Base-by-base conservation (phyloP, 2,329 filamentous ascomycete species). In the Cladophialophora bantiana region DNA sequence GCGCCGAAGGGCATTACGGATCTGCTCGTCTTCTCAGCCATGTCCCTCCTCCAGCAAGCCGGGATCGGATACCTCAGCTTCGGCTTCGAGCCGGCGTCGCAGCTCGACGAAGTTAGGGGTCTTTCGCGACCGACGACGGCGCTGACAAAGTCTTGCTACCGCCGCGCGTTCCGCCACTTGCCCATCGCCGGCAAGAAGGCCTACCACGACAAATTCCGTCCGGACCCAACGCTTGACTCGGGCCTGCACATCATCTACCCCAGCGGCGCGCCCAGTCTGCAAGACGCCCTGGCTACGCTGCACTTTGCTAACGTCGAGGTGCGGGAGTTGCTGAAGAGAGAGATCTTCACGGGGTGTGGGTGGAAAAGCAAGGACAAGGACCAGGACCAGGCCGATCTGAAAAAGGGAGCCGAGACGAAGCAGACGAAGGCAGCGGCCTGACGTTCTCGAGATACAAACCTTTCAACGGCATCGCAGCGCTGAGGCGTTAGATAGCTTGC, bases 231-330 rank as follows among this genome's bases (percentile, higher is more conserved):
- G 0, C 73, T 77, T 42, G 76, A 77, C 9, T 74, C 75, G 0
- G 73, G 71, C 0, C 67, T 81, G 5, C 77, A 77, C 62, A 57
- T 81, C 42, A 71, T 80, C 9, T 80, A 80, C 56, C 77, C 78
- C 4, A 67, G 72, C 1, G 75, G 74, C 1, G 53, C 76, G 4
- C 77, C 78, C 0, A 72, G 76, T 4, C 69, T 74, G 2, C 70
- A 75, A 18, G 73, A 78, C 42, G 70, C 78, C 36, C 35, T 77
- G 10, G 77, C 77, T 1, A 76, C 79, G 62, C 67, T 76, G 13
- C 79, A 80, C 67, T 75, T 79, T 69, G 77, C 78, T 1, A 80
- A 80, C 70, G 77, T 80, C 35, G 77, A 75, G 32, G 69, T 80
- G 56, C 66, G 75, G 3, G 74, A 74, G 34, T 31, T 70, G 12